phyloP scores from a whole-genome alignment of 164 flowering plant genomes.

The Tetracentron sinense region DNA sequence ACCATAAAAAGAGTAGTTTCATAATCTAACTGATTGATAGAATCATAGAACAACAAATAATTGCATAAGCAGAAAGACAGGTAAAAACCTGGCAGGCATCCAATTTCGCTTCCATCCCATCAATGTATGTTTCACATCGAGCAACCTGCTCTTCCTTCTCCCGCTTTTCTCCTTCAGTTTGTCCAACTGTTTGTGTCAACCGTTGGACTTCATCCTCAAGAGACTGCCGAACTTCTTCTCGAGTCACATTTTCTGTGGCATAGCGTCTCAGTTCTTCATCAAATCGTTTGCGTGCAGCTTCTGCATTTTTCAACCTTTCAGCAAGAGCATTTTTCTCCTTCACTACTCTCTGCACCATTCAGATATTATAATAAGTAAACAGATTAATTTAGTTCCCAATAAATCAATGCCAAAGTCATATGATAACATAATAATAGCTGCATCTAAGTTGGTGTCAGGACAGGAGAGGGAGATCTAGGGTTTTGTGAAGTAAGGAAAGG shows the following conservation, averaged over 20 bases:
- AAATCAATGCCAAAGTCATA: not conserved
- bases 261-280: conserved; percentile 90
- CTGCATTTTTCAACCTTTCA: conserved; percentile 86
- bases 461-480: too few species aligned
- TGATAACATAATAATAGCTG: too few species aligned
- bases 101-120: conserved; percentile 86
- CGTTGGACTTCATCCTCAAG: conserved; percentile 92
- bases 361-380: not conserved
- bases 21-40: not conserved
- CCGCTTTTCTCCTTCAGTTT: conserved; percentile 87
- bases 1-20: not conserved
- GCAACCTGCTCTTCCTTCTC: conserved; percentile 97
- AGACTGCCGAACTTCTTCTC: conserved; percentile 85
- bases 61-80: not conserved
- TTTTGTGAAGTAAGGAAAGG: too few species aligned
- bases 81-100: conserved; percentile 78
- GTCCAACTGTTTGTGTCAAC: conserved; percentile 85
- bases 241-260: conserved; percentile 80
- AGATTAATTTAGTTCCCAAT: not conserved
- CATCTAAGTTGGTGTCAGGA: too few species aligned
- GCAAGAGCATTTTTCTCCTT: conserved; percentile 97
- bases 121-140: conserved; percentile 91
- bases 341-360: conserved; percentile 64
- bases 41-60: not conserved
- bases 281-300: conserved; percentile 81